phyloP scores from a whole-genome alignment of 2,329 filamentous ascomycete species.

The Plenodomus tracheiphilus region DNA sequence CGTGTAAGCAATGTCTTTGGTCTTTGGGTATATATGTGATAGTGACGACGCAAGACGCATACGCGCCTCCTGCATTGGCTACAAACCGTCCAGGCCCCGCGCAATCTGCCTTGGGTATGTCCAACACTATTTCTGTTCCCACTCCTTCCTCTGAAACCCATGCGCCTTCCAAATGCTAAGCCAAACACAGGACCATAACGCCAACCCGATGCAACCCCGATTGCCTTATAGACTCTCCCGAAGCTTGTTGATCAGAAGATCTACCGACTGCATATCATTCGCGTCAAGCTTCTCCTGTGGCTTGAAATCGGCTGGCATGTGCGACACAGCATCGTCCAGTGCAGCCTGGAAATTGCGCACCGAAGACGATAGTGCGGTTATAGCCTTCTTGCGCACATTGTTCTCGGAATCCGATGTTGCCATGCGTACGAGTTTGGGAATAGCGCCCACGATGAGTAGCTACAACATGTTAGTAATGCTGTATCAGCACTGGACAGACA shows the following conservation, averaged over 20 bases:
- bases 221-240: constrained; percentile 22
- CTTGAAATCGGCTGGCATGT: constrained; percentile 65
- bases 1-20: constrained; percentile 1
- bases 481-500: neutral
- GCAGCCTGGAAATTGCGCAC: constrained; percentile 87
- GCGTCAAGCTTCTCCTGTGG: constrained; percentile 70
- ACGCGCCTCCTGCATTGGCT: neutral
- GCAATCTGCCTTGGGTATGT: constrained; percentile 2
- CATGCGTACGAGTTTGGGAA: constrained; percentile 70
- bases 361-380: constrained; percentile 84
- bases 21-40: neutral
- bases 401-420: constrained; percentile 62
- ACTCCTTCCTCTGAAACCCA: neutral
- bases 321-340: constrained; percentile 67
- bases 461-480: constrained; percentile 30
- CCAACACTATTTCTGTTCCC: neutral
- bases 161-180: constrained; percentile 24
- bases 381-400: constrained; percentile 78
- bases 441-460: constrained; percentile 64
- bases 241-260: constrained; percentile 71
- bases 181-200: constrained; percentile 23
- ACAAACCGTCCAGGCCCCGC: neutral
- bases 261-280: constrained; percentile 82
- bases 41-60: neutral
- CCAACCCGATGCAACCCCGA: constrained; percentile 23